phyloP scores from a whole-genome alignment of 1,284 basidiomycete species.

The Tylopilus sp. region DNA sequence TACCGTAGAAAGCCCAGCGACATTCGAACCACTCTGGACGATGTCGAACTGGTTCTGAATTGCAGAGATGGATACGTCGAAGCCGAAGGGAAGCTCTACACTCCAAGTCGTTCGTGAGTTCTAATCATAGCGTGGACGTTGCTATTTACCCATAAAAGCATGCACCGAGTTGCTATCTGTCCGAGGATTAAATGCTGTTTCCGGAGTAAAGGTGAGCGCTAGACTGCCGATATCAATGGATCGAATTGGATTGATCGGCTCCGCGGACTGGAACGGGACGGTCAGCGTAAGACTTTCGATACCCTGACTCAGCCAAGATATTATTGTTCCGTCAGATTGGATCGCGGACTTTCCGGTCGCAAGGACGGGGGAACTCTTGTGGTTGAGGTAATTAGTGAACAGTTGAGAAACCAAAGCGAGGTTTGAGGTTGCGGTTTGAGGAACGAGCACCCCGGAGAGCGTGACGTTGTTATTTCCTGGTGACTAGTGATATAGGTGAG shows the following conservation, averaged over 20 bases:
- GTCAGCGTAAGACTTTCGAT: conserved; percentile 53
- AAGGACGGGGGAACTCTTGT: conserved; percentile 54
- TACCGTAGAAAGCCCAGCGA: conserved; percentile 58
- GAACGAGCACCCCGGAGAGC: conserved; percentile 57
- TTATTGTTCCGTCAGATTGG: conserved; percentile 51
- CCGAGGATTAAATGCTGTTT: conserved; percentile 58
- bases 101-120: conserved; percentile 1
- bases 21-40: conserved; percentile 46
- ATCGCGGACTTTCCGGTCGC: conserved; percentile 58
- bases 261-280: conserved; percentile 59
- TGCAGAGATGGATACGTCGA: conserved; percentile 58
- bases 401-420: conserved; percentile 57
- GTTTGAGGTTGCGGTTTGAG: conserved; percentile 47
- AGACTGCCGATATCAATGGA: conserved; percentile 64
- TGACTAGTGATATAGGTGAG: conserved; percentile 32
- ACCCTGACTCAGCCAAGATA: conserved; percentile 69
- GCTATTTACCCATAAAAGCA: conserved; percentile 50
- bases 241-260: conserved; percentile 64
- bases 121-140: neutral
- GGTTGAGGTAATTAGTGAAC: conserved; percentile 75
- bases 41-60: conserved; percentile 69
- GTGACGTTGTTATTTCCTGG: conserved; percentile 61
- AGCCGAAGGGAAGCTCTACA: conserved; percentile 74
- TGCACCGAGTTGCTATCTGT: conserved; percentile 57
- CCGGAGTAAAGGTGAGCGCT: conserved; percentile 53